Base-by-base conservation (phyloP, 225 moss, liverwort and hornwort species). In the Lunularia cruciata region DNA sequence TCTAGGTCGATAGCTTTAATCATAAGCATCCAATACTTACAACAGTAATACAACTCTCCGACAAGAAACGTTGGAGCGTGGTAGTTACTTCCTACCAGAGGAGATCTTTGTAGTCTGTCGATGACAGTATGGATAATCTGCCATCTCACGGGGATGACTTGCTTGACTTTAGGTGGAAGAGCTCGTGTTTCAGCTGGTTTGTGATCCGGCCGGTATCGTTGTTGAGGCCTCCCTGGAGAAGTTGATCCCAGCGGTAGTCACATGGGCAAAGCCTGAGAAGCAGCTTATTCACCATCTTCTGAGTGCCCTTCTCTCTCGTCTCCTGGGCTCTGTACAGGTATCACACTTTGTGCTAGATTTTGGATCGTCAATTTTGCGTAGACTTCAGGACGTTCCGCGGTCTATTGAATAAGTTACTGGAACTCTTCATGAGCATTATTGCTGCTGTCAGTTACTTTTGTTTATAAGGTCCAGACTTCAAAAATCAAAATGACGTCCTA, bases 181-280 rank as follows among this genome's bases (percentile, higher is more conserved):
- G 70, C 83, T 98, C 55, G 77, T 89, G 77, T 93, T 98, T 74
- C 81, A 83, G 77, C 83, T 93, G 46, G 75, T 98, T 43, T 93
- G 83, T 81, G 93, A 98, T 57, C 88, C 89, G 28, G 89, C 89
- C 77, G 89, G 86, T 23, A 87, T 76, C 23, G 93, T 98, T 42
- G 93, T 88, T 65, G 89, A 98, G 58, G 84, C 85, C 42, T 79
- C 85, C 70, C 78, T 98, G 68, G 83, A 80, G 69, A 82, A 84
- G 75, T 86, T 98, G 73, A 79, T 98, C 72, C 93, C 91, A 51
- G 84, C 88, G 28, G 60, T 98, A 53, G 70, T 93, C 39, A 57
- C 52, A 5, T 93, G 88, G 98, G 80, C 69, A 42, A 88, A 83
- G 77, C 81, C 69, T 55, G 98, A 86, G 72, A 93, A 83, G 72